phyloP scores from a whole-genome alignment of 2,329 filamentous ascomycete species.

The Sporothrix mexicana region DNA sequence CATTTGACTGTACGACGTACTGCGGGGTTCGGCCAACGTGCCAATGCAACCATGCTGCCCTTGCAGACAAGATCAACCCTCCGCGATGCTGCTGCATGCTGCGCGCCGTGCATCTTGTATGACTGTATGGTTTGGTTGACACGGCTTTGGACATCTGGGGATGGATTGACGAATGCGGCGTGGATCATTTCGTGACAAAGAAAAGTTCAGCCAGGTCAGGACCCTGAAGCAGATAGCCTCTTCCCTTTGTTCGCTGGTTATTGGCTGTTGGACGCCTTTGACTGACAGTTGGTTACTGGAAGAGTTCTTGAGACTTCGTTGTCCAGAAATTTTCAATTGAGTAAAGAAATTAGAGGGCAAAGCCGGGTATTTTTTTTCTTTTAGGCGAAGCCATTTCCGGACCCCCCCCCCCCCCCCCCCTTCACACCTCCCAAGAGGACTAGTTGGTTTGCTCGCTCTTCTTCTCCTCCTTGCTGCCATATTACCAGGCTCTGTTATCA shows the following conservation, averaged over 20 bases:
- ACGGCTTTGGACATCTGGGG: background rate
- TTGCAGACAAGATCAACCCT: conserved; percentile 8
- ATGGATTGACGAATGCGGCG: conserved; percentile 14
- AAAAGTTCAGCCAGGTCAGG: background rate
- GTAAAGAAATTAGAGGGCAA: no score
- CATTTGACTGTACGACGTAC: background rate
- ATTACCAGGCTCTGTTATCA: background rate
- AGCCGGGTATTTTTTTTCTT: no score
- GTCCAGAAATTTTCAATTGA: no score
- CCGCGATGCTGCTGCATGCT: conserved; percentile 17
- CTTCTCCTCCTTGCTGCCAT: no score
- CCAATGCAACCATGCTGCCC: conserved; percentile 5
- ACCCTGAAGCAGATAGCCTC: background rate
- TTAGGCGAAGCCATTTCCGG: background rate
- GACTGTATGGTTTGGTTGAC: background rate
- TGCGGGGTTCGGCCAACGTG: background rate
- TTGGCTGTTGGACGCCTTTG: conserved; percentile 5
- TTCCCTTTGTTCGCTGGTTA: conserved; percentile 18
- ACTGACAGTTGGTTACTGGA: no score
- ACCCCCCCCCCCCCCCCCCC: background rate
- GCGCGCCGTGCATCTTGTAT: background rate
- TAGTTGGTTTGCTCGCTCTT: no score
- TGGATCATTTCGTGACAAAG: background rate
- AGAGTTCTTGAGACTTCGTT: no score
- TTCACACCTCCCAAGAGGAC: no score